These are phyloP conservation scores for Blastobotrys buckinghamii DNA, from an alignment of 1,139 yeast genomes.

Conservation along the genomic window DNA sequence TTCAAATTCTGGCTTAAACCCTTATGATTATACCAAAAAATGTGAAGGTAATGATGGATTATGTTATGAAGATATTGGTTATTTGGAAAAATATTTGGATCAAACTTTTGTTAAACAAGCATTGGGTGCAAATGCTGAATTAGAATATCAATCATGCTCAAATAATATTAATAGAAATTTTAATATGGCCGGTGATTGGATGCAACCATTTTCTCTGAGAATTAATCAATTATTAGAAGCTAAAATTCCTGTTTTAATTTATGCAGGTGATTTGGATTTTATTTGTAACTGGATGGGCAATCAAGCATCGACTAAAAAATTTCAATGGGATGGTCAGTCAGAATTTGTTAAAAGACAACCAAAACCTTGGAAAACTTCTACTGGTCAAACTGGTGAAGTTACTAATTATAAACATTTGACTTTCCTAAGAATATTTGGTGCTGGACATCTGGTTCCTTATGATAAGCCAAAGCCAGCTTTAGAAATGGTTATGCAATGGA, in stretches of 20 bases:
- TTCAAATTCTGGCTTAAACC: slow-evolving; percentile 84
- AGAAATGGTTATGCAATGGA: slow-evolving; percentile 74
- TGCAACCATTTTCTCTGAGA: slow-evolving; percentile 55
- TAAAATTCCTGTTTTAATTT: slow-evolving; percentile 58
- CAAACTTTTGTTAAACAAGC: slow-evolving; percentile 63
- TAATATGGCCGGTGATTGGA: slow-evolving; percentile 64
- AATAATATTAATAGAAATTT: slow-evolving; percentile 43
- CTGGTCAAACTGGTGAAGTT: slow-evolving; percentile 47
- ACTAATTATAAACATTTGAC: slow-evolving; percentile 54
- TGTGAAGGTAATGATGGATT: slow-evolving; percentile 69
- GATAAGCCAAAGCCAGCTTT: slow-evolving; percentile 68
- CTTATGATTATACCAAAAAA: slow-evolving; percentile 81
- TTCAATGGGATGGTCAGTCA: slow-evolving; percentile 53
- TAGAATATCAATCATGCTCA: slow-evolving; percentile 73
- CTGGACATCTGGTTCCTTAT: slow-evolving; percentile 70
- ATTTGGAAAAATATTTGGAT: slow-evolving; percentile 63
- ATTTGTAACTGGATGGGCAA: slow-evolving; percentile 91
- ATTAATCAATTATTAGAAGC: slow-evolving; percentile 59
- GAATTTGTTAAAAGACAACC: slow-evolving; percentile 30
- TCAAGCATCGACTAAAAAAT: slow-evolving; percentile 64
- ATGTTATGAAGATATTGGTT: slow-evolving; percentile 67
- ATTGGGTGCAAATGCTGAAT: slow-evolving; percentile 83
- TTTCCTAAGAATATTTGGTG: slow-evolving; percentile 57
- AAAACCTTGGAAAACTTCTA: slow-evolving; percentile 37
- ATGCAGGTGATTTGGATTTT: slow-evolving; percentile 87